phyloP scores from a whole-genome alignment of 2,329 filamentous ascomycete species.

The Escovopsis sp. region DNA sequence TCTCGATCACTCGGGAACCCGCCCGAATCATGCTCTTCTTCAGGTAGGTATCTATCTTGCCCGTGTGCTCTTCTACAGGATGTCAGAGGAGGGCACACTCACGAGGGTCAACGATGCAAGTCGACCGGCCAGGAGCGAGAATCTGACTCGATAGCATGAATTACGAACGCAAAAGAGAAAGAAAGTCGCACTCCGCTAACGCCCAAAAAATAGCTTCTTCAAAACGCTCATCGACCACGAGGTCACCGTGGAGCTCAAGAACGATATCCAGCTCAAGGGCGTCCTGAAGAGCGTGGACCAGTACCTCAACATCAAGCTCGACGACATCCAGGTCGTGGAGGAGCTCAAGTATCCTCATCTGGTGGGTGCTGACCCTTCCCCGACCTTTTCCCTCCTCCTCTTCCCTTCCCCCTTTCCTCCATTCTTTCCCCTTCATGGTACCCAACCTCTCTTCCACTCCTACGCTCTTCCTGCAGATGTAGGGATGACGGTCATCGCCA shows the following conservation, averaged over 20 bases:
- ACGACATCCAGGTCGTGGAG: constrained; percentile 84
- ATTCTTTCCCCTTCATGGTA: too few relatives aligned
- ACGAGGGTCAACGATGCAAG: background rate
- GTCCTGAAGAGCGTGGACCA: constrained; percentile 95
- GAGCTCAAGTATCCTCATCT: constrained; percentile 91
- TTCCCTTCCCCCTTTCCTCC: too few relatives aligned
- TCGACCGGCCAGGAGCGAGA: too few relatives aligned
- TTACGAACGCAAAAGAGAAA: background rate
- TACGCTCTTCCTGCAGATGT: too few relatives aligned
- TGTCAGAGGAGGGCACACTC: too few relatives aligned
- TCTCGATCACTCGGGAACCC: constrained; percentile 1
- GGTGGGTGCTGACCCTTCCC: constrained; percentile 26
- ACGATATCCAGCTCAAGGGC: constrained; percentile 93
- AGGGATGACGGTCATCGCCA: too few relatives aligned
- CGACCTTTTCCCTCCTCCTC: too few relatives aligned
- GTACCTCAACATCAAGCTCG: constrained; percentile 97
- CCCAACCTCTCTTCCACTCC: background rate
- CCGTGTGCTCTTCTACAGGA: too few relatives aligned
- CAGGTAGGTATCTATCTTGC: constrained; percentile 21
- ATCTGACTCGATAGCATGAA: background rate
- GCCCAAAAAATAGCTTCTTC: constrained; percentile 58
- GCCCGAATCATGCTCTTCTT: constrained; percentile 27
- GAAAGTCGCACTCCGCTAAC: background rate
- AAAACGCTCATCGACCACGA: constrained; percentile 96
- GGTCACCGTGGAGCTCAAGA: constrained; percentile 98